Evolutionary conservation across 2,329 filamentous ascomycete species (phyloP).

Genomic region (Tothia fuscella): DNA sequence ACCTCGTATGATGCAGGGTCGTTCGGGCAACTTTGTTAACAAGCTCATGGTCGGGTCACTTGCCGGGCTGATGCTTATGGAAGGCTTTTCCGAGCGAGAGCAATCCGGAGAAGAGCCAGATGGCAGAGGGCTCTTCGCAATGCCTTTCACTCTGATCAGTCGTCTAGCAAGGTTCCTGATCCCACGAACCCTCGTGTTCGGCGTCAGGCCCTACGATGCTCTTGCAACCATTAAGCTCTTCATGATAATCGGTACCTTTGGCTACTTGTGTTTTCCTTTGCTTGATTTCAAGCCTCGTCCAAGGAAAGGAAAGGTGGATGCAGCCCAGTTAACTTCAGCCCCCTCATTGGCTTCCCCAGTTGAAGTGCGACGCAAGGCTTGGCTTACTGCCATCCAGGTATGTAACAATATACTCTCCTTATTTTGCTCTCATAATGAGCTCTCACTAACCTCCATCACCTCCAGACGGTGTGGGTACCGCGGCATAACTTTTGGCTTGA

Average conservation of each 20-base stretch:
- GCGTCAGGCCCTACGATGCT: slow-evolving; percentile 11
- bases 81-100: slow-evolving; percentile 59
- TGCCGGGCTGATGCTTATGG: slow-evolving; percentile 82
- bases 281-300: slow-evolving; percentile 44
- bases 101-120: slow-evolving; percentile 38
- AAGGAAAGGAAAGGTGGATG: slow-evolving; percentile 35
- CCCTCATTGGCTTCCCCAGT: slow-evolving; percentile 72
- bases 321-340: slow-evolving; percentile 34
- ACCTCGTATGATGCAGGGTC: slow-evolving; percentile 30
- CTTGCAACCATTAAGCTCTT: slow-evolving; percentile 39
- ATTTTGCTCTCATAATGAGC: too few relatives aligned
- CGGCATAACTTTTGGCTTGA: slow-evolving; percentile 78
- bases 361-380: slow-evolving; percentile 74
- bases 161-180: slow-evolving; percentile 14
- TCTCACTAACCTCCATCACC: too few relatives aligned
- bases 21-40: slow-evolving; percentile 39
- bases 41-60: slow-evolving; percentile 91
- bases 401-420: too few relatives aligned
- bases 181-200: slow-evolving; percentile 10
- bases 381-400: slow-evolving; percentile 85
- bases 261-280: slow-evolving; percentile 45
- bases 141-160: slow-evolving; percentile 26
- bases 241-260: slow-evolving; percentile 39
- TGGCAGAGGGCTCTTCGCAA: slow-evolving; percentile 29
- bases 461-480: slow-evolving; percentile 88